Conservation (phyloP, 1,284 basidiomycete species). For the Tilletia walkeri region DNA sequence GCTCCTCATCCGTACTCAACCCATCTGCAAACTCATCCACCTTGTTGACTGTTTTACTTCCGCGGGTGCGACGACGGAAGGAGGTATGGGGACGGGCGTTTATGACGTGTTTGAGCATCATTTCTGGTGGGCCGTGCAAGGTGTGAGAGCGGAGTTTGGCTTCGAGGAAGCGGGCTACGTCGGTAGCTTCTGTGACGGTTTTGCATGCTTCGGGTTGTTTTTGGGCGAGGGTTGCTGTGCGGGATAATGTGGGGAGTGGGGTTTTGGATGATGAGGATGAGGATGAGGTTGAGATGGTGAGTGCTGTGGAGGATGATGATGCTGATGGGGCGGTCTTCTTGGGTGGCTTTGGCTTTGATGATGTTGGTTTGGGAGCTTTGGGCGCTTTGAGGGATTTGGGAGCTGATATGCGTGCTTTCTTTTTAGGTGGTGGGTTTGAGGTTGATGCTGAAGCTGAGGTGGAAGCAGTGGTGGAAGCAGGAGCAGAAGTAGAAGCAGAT, state of each 20-base stretch:
- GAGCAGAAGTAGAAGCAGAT: too few species aligned
- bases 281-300: background rate
- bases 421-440: background rate
- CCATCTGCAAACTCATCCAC: too few species aligned
- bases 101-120: background rate
- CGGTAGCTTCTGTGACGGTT: background rate
- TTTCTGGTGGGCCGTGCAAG: background rate
- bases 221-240: too few species aligned
- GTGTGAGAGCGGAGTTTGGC: background rate
- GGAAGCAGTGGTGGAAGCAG: too few species aligned
- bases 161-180: background rate
- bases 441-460: background rate
- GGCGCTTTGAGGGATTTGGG: background rate
- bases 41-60: background rate
- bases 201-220: background rate
- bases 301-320: background rate
- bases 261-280: background rate
- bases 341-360: background rate
- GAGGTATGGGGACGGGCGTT: background rate
- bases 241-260: background rate
- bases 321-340: background rate
- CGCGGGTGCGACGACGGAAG: background rate
- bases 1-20: background rate
- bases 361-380: background rate
- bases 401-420: background rate